Evolutionary conservation across 1,284 basidiomycete genomes (phyloP).

Genomic region (Pyrrhoderma lamaoense): DNA sequence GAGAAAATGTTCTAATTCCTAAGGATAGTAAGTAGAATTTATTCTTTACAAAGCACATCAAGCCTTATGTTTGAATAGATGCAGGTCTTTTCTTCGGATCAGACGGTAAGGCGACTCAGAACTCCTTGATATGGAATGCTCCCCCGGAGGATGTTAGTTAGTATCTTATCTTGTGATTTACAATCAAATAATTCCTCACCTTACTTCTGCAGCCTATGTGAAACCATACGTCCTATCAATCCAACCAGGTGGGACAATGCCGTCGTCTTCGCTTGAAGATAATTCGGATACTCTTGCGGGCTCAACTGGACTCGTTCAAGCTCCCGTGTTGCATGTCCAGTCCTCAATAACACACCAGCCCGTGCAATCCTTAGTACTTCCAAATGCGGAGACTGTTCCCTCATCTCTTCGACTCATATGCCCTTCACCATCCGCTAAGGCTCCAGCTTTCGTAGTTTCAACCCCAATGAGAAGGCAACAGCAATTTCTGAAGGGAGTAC

Average conservation of each 20-base stretch:
- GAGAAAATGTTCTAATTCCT: conserved; percentile 67
- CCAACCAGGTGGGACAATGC: conserved; percentile 60
- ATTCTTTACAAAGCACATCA: not conserved
- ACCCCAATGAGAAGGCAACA: conserved; percentile 66
- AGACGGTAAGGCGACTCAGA: conserved; percentile 58
- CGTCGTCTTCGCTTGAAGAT: conserved; percentile 28
- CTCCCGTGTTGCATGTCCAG: conserved; percentile 68
- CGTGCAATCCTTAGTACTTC: conserved; percentile 61
- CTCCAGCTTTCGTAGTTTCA: conserved; percentile 61
- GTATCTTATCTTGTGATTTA: conserved; percentile 18
- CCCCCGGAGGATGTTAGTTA: conserved; percentile 77
- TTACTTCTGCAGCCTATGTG: conserved; percentile 49
- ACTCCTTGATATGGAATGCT: conserved; percentile 69
- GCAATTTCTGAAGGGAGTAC: conserved; percentile 62
- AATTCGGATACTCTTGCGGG: conserved; percentile 25
- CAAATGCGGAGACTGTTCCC: conserved; percentile 37
- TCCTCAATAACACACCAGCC: conserved; percentile 65
- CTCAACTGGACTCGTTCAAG: conserved; percentile 34
- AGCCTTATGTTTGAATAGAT: conserved; percentile 35
- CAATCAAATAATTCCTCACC: too few relatives aligned
- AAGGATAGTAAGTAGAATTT: conserved; percentile 64
- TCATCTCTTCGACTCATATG: conserved; percentile 42
- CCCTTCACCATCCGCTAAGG: conserved; percentile 42
- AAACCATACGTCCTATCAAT: conserved; percentile 83
- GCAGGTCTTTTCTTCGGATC: conserved; percentile 66